Base-by-base conservation (phyloP, 2,329 filamentous ascomycete species). In the Fusarium phyllophilum region DNA sequence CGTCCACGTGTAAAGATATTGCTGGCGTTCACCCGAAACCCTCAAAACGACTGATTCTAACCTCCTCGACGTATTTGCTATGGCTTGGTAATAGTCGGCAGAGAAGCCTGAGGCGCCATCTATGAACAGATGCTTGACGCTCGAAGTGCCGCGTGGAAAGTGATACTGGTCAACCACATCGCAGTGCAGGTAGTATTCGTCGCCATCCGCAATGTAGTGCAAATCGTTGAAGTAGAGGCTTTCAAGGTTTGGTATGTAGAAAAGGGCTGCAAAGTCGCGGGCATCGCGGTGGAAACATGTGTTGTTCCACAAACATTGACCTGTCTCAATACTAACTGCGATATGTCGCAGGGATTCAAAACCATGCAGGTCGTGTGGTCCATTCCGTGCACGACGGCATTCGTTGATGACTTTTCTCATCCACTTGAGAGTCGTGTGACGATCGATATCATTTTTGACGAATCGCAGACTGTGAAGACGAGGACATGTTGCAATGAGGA, bases 401-500 rank as follows among this genome's bases (percentile, higher is more conserved):
- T 34, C 33, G 18, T 24, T 11, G 9, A 72, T 57, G 3, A 62
- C 62, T 3, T 55, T 33, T n/a, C 10, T 20, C 4, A 76, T 62
- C 54, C 68, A 73, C 1, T 29, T 1, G 4, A 76, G 61, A 22
- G 51, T 56, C 1, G 7, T 45, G 4, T 62, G 66, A 6, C 13
- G 1, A 20, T 76, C 54, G 0, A 10, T 0, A 0, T 18, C 33
- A 31, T 49, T 48, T 12, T 68, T 66, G 29, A 14, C 61, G 44
- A 75, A 64, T 38, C 33, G 70, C 7, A 76, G 24, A 44, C 42
- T 75, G 33, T 55, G 44, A 18, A 73, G 57, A 7, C 68, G 64
- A 12, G 68, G 70, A 13, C 74, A 75, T 8, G 48, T 73, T 10
- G 57, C 65, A 20, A 76, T 51, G 24, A 76, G 71, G 1, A 76